phyloP scores from a whole-genome alignment of 495 filamentous ascomycete species.

The Sabuloglossum arenarium region DNA sequence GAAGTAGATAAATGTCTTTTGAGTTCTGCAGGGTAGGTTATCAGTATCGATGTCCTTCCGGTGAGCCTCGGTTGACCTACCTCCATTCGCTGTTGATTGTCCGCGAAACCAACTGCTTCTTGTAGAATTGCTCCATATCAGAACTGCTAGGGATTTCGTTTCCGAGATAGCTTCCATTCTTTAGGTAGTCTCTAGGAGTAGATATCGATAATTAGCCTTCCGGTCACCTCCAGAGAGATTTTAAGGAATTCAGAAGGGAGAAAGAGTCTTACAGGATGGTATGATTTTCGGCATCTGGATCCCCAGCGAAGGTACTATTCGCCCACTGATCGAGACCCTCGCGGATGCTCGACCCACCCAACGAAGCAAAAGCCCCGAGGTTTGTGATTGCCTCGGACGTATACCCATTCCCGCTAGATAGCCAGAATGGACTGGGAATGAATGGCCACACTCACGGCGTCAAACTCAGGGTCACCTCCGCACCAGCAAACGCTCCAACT shows the following conservation, averaged over 20 bases:
- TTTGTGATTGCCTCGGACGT: neutral
- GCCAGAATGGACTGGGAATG: neutral
- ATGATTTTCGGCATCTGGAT: neutral
- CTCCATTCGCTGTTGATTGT: constrained; percentile 6
- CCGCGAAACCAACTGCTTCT: constrained; percentile 4
- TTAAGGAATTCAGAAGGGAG: no score
- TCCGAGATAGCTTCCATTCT: constrained; percentile 1
- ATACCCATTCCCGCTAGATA: neutral
- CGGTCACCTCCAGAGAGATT: no score
- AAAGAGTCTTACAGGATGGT: constrained; percentile 5
- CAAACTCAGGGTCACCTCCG: no score
- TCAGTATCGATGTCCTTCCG: neutral
- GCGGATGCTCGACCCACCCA: neutral
- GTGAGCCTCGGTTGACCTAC: neutral
- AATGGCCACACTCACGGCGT: no score
- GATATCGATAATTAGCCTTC: neutral
- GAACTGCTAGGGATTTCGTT: constrained; percentile 1
- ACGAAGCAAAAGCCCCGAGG: neutral
- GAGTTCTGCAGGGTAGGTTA: neutral
- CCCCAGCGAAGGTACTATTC: constrained; percentile 3
- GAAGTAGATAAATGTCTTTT: constrained; percentile 1
- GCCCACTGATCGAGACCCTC: neutral
- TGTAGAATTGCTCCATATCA: constrained; percentile 6
- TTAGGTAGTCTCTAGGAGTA: constrained; percentile 1
- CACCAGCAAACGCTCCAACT: neutral